These are phyloP conservation scores for Yamadazyma insecticola DNA, from an alignment of 805 yeast genomes.

Conservation along the genomic window DNA sequence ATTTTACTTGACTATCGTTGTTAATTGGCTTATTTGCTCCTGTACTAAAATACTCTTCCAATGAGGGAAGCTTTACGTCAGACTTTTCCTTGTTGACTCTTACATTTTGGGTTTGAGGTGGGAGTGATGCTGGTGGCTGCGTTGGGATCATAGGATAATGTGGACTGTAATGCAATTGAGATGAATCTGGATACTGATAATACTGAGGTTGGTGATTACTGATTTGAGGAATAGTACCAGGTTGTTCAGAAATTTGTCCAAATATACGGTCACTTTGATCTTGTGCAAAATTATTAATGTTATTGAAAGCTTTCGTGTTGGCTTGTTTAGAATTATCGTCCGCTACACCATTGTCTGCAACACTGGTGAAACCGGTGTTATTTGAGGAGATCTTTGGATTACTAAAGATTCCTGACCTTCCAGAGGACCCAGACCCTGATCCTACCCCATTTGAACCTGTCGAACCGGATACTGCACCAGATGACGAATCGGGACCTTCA, in stretches of 20 bases:
- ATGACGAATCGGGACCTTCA: constrained; percentile 1
- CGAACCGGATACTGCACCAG: background rate
- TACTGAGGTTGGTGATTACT: constrained; percentile 13
- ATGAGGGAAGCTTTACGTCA: constrained; percentile 12
- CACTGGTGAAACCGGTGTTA: constrained; percentile 5
- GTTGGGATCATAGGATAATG: no score
- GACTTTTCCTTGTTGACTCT: no score
- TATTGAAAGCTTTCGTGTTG: constrained; percentile 5
- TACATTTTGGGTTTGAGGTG: constrained; percentile 1
- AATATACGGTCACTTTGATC: constrained; percentile 17
- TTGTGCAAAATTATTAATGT: constrained; percentile 12
- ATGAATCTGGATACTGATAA: constrained; percentile 19
- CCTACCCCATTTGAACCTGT: constrained; percentile 5
- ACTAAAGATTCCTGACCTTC: constrained; percentile 3
- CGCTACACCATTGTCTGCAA: constrained; percentile 1
- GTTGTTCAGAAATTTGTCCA: constrained; percentile 8
- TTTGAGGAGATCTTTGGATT: background rate
- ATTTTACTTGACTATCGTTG: constrained; percentile 6
- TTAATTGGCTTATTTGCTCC: constrained; percentile 1
- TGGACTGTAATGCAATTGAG: constrained; percentile 12
- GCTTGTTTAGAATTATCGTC: constrained; percentile 7
- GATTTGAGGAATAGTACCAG: constrained; percentile 3
- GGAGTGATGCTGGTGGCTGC: constrained; percentile 1
- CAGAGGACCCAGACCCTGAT: constrained; percentile 7
- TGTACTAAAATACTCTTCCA: constrained; percentile 10